Evolutionary conservation across 1,284 basidiomycete genomes (phyloP).

Genomic region (Melampsora larici-populina): DNA sequence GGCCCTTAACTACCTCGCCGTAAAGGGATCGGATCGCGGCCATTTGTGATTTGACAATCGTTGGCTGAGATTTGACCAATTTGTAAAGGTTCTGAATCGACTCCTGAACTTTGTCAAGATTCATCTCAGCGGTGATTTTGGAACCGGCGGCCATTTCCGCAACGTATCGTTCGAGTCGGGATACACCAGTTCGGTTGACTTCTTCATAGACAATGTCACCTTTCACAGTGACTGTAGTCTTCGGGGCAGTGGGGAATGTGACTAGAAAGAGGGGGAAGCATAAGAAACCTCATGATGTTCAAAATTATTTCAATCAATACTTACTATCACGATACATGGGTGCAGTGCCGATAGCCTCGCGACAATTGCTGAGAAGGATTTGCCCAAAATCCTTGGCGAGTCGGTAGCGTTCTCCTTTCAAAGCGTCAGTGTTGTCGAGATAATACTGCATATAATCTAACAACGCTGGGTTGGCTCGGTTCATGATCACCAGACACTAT

Average conservation of each 20-base stretch:
- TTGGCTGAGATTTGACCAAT: too few relatives aligned
- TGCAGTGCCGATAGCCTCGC: constrained; percentile 70
- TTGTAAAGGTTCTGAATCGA: too few relatives aligned
- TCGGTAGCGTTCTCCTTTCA: constrained; percentile 81
- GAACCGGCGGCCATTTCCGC: constrained; percentile 98
- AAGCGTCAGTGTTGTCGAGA: constrained; percentile 76
- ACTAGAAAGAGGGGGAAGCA: constrained; percentile 84
- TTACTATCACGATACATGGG: constrained; percentile 88
- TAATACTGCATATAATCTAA: constrained; percentile 90
- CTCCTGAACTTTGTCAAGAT: constrained; percentile 86
- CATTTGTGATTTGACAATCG: constrained; percentile 95
- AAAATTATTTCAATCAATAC: constrained; percentile 67
- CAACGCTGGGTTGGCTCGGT: constrained; percentile 86
- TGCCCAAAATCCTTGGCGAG: constrained; percentile 96
- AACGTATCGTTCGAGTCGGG: constrained; percentile 96
- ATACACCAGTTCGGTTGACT: constrained; percentile 88
- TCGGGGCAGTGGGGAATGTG: too few relatives aligned
- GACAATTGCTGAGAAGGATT: constrained; percentile 89
- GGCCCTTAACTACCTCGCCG: constrained; percentile 75
- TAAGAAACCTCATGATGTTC: too few relatives aligned
- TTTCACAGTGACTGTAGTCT: constrained; percentile 80
- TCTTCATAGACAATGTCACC: constrained; percentile 94
- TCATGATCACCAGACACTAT: constrained; percentile 96
- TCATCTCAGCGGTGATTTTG: constrained; percentile 63
- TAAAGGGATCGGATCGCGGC: constrained; percentile 94